These are phyloP conservation scores for Cyberlindnera samutprakarnensis DNA, from an alignment of 805 yeast species.

Conservation along the genomic window DNA sequence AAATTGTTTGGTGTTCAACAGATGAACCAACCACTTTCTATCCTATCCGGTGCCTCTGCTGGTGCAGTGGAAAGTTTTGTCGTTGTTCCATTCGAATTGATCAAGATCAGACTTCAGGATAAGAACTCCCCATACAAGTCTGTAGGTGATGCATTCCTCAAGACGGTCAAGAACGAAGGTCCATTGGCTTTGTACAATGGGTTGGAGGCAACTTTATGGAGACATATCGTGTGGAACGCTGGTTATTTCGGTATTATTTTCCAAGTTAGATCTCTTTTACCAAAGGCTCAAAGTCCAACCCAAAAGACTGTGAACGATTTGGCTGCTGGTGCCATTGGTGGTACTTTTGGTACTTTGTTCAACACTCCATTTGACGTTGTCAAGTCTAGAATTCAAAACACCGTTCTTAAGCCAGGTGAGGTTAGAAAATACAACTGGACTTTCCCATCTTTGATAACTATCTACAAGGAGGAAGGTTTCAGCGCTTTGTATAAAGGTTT, in stretches of 20 bases:
- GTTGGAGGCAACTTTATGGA: slow-evolving; percentile 93
- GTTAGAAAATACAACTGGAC: slow-evolving; percentile 91
- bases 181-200: slow-evolving; percentile 84
- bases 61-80: slow-evolving; percentile 97
- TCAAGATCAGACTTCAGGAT: slow-evolving; percentile 93
- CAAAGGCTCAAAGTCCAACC: slow-evolving; percentile 61
- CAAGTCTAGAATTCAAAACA: slow-evolving; percentile 88
- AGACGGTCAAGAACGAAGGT: slow-evolving; percentile 72
- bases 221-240: slow-evolving; percentile 96
- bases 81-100: slow-evolving; percentile 95
- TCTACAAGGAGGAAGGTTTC: slow-evolving; percentile 88
- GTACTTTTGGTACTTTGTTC: slow-evolving; percentile 89
- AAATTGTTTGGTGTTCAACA: slow-evolving; percentile 56
- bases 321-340: slow-evolving; percentile 92
- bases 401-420: slow-evolving; percentile 60
- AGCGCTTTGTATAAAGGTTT: slow-evolving; percentile 91
- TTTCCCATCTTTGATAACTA: slow-evolving; percentile 63
- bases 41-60: slow-evolving; percentile 95
- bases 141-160: slow-evolving; percentile 72
- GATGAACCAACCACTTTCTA: slow-evolving; percentile 76
- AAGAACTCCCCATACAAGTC: slow-evolving; percentile 74
- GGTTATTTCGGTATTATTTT: slow-evolving; percentile 95
- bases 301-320: slow-evolving; percentile 82
- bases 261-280: slow-evolving; percentile 76
- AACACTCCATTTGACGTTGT: slow-evolving; percentile 98